Base-by-base conservation (phyloP, 176 grass and related monocot genomes). In the Phoenix roebelenii region DNA sequence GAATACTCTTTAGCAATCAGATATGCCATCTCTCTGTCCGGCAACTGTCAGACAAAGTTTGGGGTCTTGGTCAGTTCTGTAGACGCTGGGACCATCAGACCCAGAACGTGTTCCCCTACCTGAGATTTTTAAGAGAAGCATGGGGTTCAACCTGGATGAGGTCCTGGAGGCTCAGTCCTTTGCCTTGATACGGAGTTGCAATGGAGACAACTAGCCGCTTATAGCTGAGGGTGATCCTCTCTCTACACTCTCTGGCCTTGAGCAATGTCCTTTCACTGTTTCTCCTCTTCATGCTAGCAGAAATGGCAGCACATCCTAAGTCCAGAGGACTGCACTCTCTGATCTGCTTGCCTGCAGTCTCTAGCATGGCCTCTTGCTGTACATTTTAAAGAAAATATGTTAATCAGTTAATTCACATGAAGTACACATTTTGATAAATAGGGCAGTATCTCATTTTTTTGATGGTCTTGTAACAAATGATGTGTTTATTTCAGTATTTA, bases 121-220 rank as follows among this genome's bases (percentile, higher is more conserved):
- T 44, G 35, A 44, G 35, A 44, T 44, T 44, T 39, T 44, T 14
- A 14, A 44, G 35, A 18, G 22, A 23, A 54, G 29, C 35, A 49
- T 35, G 4, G 23, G 16, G 26, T 56, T 5, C 22, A 64, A 73
- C 77, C 77, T 79, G 77, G 56, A 79, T 52, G 29, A 79, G 61
- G 25, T 79, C 77, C 17, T 79, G 56, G 4, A 73, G 44, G 77
- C 62, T 61, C 22, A 67, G 25, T 16, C 69, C 61, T 66, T 52
- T 67, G 25, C 77, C 69, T 20, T 73, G 59, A 18, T 79, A 79
- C 25, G 54, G 24, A 5, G 25, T 22, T 52, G 77, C 69, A 50
- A 79, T 61, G 18, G 69, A 73, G 55, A 73, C 71, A 18, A 79
- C 77, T 5, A 79, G 54, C 19, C 68, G 55, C 60, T 67, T 79